Percentiles rank a stretch among this genome's conserved stretches.
Conservation (phyloP, 257 asterid genomes). For the Paraleonurus japonicus region DNA sequence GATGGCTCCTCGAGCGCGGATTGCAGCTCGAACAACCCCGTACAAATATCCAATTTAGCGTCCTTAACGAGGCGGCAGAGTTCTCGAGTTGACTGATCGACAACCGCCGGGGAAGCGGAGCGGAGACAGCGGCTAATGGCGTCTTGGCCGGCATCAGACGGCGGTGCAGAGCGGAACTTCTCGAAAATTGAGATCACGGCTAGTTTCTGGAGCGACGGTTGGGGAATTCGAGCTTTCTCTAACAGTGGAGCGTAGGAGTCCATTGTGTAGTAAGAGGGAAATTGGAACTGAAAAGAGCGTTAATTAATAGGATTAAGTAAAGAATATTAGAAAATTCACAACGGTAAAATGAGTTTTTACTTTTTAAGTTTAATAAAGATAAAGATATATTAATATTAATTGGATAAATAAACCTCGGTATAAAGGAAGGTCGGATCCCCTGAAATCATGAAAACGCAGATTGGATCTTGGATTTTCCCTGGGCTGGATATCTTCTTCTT, state of each 20-base stretch:
- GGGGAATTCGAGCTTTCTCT: slow-evolving; percentile 74
- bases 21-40: slow-evolving; percentile 78
- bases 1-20: slow-evolving; percentile 74
- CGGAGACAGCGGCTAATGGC: slow-evolving; percentile 76
- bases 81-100: slow-evolving; percentile 79
- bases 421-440: too few relatives aligned
- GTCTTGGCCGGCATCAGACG: slow-evolving; percentile 57
- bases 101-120: slow-evolving; percentile 67
- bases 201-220: slow-evolving; percentile 76
- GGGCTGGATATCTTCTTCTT: too few relatives aligned
- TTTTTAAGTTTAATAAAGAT: too few relatives aligned
- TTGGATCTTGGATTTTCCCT: too few relatives aligned
- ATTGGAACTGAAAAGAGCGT: not conserved
- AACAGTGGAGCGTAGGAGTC: slow-evolving; percentile 55
- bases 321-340: too few relatives aligned
- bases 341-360: too few relatives aligned
- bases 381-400: too few relatives aligned
- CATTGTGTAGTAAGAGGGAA: slow-evolving; percentile 26
- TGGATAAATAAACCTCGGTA: too few relatives aligned
- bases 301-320: too few relatives aligned
- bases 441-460: too few relatives aligned
- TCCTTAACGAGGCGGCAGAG: slow-evolving; percentile 86
- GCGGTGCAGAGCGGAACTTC: slow-evolving; percentile 69
- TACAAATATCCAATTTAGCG: slow-evolving; percentile 57
- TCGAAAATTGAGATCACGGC: slow-evolving; percentile 80